A percentile compares a stretch with the other conserved stretches of the same genome.
These are phyloP conservation scores for Neopestalotiopsis sp. DNA, from an alignment of 2,329 filamentous ascomycete genomes.

Conservation along the genomic window DNA sequence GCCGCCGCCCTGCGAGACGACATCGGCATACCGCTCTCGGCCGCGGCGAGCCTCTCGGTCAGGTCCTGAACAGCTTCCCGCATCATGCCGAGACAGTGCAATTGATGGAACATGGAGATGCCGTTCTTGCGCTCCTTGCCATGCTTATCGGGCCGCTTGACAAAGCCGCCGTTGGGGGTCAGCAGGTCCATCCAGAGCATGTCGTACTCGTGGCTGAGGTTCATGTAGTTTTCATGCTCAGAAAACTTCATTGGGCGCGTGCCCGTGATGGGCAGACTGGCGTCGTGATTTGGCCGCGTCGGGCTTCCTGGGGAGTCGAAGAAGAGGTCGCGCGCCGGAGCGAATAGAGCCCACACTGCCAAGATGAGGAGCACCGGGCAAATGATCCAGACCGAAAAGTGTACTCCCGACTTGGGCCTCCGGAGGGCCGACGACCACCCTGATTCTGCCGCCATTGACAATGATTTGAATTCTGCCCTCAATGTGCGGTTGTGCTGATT, in stretches of 20 bases:
- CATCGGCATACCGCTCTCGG: background rate
- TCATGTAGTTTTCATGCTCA: slow-evolving; percentile 11
- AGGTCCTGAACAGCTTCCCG: background rate
- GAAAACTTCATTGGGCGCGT: slow-evolving; percentile 5
- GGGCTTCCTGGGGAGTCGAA: background rate
- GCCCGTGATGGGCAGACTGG: background rate
- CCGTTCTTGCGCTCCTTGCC: background rate
- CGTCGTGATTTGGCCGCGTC: background rate
- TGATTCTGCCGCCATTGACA: background rate
- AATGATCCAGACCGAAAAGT: background rate
- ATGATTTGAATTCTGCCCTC: no score
- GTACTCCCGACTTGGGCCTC: background rate
- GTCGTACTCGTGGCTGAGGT: slow-evolving; percentile 2
- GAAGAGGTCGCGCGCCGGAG: background rate
- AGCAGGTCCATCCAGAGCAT: slow-evolving; percentile 4
- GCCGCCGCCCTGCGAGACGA: background rate
- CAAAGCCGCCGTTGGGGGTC: slow-evolving; percentile 4
- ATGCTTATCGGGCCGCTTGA: background rate
- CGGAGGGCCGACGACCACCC: background rate
- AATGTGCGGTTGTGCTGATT: no score
- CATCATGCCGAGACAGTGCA: slow-evolving; percentile 8
- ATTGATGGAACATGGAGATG: slow-evolving; percentile 11
- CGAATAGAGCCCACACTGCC: background rate
- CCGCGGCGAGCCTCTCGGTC: slow-evolving; percentile 8
- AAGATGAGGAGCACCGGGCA: background rate